phyloP scores from a whole-genome alignment of 139 green algal species.

The Volvox africanus region DNA sequence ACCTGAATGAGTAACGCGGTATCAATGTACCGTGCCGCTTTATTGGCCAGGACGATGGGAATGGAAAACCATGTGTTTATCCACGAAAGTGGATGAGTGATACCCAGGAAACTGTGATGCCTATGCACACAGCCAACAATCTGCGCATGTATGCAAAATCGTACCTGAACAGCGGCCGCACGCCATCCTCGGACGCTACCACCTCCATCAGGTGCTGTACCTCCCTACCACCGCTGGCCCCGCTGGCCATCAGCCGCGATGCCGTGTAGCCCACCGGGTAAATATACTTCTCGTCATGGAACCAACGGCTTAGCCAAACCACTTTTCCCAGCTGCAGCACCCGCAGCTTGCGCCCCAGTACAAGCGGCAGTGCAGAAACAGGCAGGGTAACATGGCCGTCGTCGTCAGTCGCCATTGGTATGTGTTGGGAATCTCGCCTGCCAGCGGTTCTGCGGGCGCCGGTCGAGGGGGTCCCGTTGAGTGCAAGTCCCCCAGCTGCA shows the following conservation, averaged over 20 bases:
- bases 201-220: constrained; percentile 67
- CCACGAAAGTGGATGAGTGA: too few relatives aligned
- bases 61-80: too few relatives aligned
- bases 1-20: too few relatives aligned
- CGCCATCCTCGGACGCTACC: constrained; percentile 51
- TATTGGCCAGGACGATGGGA: too few relatives aligned
- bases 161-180: constrained; percentile 75
- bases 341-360: constrained; percentile 51
- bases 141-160: not conserved
- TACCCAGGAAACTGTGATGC: too few relatives aligned
- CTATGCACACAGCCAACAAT: too few relatives aligned
- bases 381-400: too few relatives aligned
- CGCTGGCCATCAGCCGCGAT: constrained; percentile 34
- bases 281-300: constrained; percentile 79
- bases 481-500: too few relatives aligned
- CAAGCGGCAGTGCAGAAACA: constrained; percentile 48
- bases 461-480: too few relatives aligned
- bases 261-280: constrained; percentile 78
- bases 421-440: not conserved
- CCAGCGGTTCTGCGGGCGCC: too few relatives aligned
- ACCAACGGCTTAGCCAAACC: constrained; percentile 75
- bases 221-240: constrained; percentile 43
- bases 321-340: constrained; percentile 74
- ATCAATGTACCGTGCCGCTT: too few relatives aligned
- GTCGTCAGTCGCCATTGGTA: not conserved